These are phyloP conservation scores for Alternaria ventricosa DNA, from an alignment of 2,329 filamentous ascomycete genomes.

Conservation along the genomic window DNA sequence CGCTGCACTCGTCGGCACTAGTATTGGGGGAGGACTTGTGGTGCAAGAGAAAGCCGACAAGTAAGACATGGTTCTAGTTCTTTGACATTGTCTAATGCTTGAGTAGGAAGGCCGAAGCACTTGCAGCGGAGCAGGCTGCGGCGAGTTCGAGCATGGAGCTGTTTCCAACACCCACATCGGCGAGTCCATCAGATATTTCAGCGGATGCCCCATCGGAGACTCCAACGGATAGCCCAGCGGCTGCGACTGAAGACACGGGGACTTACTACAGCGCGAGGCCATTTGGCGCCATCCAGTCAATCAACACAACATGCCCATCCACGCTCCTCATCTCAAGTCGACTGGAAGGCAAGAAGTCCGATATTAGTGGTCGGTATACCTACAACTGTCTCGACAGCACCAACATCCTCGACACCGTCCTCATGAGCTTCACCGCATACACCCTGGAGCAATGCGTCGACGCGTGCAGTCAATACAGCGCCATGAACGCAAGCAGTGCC, in stretches of 20 bases:
- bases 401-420: slow-evolving; percentile 1
- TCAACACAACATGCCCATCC: slow-evolving; percentile 5
- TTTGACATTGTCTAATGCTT: not conserved
- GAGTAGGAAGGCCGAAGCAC: not conserved
- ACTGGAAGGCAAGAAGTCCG: not conserved
- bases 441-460: slow-evolving; percentile 10
- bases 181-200: not conserved
- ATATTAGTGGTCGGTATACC: slow-evolving; percentile 1
- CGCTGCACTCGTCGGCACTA: not conserved
- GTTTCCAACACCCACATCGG: not conserved
- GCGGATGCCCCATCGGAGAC: not conserved
- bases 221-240: not conserved
- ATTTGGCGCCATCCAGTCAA: slow-evolving; percentile 2
- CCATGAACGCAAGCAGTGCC: not conserved
- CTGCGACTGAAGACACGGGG: not conserved
- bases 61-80: not conserved
- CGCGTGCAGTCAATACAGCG: slow-evolving; percentile 11
- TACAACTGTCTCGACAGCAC: slow-evolving; percentile 10
- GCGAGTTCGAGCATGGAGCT: not conserved
- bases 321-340: not conserved
- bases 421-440: slow-evolving; percentile 9
- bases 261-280: not conserved
- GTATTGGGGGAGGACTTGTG: slow-evolving; percentile 2
- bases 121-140: not conserved
- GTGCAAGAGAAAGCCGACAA: slow-evolving; percentile 6